Evolutionary conservation across 1,284 basidiomycete species (phyloP).

Genomic region (Puccinia brachypodii): DNA sequence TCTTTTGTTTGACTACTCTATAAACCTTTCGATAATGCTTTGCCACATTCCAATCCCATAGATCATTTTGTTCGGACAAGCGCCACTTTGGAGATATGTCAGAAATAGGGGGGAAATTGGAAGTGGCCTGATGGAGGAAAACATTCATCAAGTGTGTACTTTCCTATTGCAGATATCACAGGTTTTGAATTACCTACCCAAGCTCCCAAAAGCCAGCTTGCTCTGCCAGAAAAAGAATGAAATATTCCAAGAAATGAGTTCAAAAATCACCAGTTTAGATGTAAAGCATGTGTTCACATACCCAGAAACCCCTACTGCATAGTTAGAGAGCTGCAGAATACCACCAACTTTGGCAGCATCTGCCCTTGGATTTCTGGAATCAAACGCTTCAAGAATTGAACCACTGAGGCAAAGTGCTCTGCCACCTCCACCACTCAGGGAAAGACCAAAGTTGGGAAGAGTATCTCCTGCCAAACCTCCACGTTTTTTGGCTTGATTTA

Average conservation of each 20-base stretch:
- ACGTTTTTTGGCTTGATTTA: constrained; percentile 6
- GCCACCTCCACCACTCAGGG: constrained; percentile 28
- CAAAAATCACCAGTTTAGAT: neutral
- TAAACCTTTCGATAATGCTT: constrained; percentile 25
- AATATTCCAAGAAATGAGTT: neutral
- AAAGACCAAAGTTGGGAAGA: constrained; percentile 24
- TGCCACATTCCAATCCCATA: constrained; percentile 21
- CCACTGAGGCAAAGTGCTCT: constrained; percentile 15
- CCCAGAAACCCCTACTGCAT: constrained; percentile 32
- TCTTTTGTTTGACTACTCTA: constrained; percentile 33
- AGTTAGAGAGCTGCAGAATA: constrained; percentile 32
- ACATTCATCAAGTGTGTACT: neutral
- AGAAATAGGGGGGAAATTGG: constrained; percentile 27
- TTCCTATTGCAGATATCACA: neutral
- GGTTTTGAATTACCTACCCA: neutral
- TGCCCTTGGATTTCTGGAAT: constrained; percentile 20
- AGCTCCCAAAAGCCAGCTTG: constrained; percentile 42
- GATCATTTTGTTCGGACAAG: constrained; percentile 26
- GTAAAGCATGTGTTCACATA: neutral
- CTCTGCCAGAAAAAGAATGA: constrained; percentile 6
- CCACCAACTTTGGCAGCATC: constrained; percentile 12
- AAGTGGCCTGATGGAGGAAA: constrained; percentile 5
- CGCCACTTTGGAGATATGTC: constrained; percentile 17
- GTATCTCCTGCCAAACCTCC: constrained; percentile 22
- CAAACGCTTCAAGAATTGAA: constrained; percentile 42